Evolutionary conservation across 345 rosid genomes (phyloP).

Genomic region (Eucalyptus curtisii): DNA sequence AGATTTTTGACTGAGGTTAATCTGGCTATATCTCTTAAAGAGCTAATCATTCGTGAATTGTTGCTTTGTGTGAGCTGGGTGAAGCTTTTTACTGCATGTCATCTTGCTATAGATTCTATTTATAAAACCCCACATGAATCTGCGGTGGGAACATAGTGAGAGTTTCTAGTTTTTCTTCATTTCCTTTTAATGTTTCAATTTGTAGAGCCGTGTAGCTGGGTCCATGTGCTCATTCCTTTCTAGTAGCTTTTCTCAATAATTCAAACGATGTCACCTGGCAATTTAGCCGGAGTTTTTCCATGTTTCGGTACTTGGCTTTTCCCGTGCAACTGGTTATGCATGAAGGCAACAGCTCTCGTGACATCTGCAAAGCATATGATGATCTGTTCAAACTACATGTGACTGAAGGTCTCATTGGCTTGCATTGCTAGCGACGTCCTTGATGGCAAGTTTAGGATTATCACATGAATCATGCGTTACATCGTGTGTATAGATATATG

Average conservation of each 20-base stretch:
- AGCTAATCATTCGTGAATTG: neutral
- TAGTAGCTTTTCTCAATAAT: neutral
- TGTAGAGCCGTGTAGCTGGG: neutral
- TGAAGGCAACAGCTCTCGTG: neutral
- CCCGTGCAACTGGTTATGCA: neutral
- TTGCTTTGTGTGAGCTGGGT: neutral
- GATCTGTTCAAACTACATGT: neutral
- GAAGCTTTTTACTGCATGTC: neutral
- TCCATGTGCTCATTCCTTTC: neutral
- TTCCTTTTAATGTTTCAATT: neutral
- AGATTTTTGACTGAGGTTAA: slow-evolving; percentile 70
- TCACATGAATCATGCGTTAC: neutral
- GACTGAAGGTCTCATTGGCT: neutral
- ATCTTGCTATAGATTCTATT: neutral
- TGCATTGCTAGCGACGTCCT: neutral
- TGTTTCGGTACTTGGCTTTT: neutral
- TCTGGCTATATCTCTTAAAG: neutral
- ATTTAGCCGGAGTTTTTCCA: neutral
- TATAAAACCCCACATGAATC: neutral
- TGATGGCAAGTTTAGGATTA: neutral
- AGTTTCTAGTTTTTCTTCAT: neutral
- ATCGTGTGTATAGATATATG: neutral
- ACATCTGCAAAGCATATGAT: neutral
- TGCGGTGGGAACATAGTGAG: neutral
- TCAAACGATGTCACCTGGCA: neutral